phyloP scores from a whole-genome alignment of 2,329 filamentous ascomycete species.

The Hypoxylon sp. region DNA sequence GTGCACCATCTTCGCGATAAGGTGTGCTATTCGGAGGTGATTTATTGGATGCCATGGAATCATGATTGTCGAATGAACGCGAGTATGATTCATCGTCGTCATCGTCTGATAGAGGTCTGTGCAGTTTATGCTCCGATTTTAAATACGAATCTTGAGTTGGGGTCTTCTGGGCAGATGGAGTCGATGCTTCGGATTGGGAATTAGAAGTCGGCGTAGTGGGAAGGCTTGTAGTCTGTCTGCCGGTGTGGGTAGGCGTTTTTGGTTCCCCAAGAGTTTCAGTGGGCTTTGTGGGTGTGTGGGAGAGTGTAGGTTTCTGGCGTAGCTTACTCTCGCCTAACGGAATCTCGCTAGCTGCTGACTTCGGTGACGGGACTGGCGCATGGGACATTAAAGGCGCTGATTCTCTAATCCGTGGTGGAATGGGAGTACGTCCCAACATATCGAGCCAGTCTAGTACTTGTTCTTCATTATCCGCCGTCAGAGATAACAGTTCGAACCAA shows the following conservation, averaged over 20 bases:
- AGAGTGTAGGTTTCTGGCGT: constrained; percentile 37
- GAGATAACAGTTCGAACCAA: constrained; percentile 88
- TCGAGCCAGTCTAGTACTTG: constrained; percentile 89
- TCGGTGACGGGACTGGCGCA: constrained; percentile 45
- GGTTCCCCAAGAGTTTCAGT: constrained; percentile 48
- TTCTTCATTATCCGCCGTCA: constrained; percentile 82
- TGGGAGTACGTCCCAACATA: constrained; percentile 73
- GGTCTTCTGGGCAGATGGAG: constrained; percentile 57
- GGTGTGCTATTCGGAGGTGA: constrained; percentile 55
- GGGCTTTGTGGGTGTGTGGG: constrained; percentile 46
- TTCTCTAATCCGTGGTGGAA: constrained; percentile 62
- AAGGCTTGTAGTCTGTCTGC: constrained; percentile 51
- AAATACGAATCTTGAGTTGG: constrained; percentile 56
- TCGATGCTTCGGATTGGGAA: constrained; percentile 41
- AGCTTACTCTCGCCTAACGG: constrained; percentile 59
- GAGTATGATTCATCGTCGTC: constrained; percentile 26
- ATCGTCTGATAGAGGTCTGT: constrained; percentile 34
- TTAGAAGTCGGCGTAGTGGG: constrained; percentile 51
- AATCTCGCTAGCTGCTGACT: constrained; percentile 53
- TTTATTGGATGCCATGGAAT: constrained; percentile 57
- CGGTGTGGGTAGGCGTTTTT: constrained; percentile 57
- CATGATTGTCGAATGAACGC: constrained; percentile 53
- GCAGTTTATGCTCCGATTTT: constrained; percentile 42
- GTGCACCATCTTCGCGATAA: constrained; percentile 68
- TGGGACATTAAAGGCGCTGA: constrained; percentile 51